Evolutionary conservation across 306 rosid species (phyloP), one percentile per base, ranked within the genome.

Genomic region (Mimosa pudica): DNA sequence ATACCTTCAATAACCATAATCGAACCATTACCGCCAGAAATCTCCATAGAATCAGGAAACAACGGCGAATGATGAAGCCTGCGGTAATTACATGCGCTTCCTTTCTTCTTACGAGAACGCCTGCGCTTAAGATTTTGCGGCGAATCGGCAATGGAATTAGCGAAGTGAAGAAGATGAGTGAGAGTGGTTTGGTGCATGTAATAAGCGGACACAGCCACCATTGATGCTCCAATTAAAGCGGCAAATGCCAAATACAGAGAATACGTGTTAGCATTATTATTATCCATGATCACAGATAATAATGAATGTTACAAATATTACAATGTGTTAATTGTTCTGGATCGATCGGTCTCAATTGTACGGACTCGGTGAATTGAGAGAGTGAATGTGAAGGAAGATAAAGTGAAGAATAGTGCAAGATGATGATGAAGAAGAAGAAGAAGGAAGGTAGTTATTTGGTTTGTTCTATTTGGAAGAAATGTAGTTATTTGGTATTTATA

Each of bases 181-280:
- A 91, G 89, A 80, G 97, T 91, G 77, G 87, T 93, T 17, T 89
- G 90, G 86, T 93, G 98, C 87, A 91, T 85, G 49, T 86, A 90
- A 67, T 90, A 91, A 2, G 97, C 97, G 42, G 97, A 91, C 61
- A 89, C 84, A 8, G 94, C 95, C 49, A 89, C 94, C 33, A 91
- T 42, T 33, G 97, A 93, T 8, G 98, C 98, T 42, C 98, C 98
- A n/a, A 91, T 85, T 35, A 93, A 86, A 54, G 98, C 97, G 77
- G 97, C 98, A 88, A 90, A 42, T 74, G 94, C 97, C 80, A 93
- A 87, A 79, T 91, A 94, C 68, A 90, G 47, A 20, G 90, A 78
- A 33, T 89, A 91, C n/a, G 87, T 45, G 30, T 24, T 24, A 24
- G 30, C 30, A 24, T 24, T 24, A 24, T 24, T 24, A 24, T 24